Evolutionary conservation across 202 grass and related monocot species (phyloP).

Genomic region (Panicum virgatum): DNA sequence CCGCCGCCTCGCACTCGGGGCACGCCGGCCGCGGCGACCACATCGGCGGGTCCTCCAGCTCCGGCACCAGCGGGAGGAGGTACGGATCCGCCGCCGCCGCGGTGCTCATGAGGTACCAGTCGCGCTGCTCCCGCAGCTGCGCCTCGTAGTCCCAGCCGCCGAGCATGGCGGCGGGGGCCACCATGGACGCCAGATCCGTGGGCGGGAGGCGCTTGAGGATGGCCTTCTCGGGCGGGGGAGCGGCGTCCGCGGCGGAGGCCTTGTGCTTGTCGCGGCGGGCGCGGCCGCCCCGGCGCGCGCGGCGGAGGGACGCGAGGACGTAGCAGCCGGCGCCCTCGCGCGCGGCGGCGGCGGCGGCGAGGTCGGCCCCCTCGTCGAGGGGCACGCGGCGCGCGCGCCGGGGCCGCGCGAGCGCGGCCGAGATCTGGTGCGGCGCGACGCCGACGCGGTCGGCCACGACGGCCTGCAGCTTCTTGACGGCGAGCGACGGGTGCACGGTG

Average conservation of each 20-base stretch:
- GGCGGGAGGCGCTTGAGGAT: conserved; percentile 61
- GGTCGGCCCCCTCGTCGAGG: conserved; percentile 59
- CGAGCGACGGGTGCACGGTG: conserved; percentile 47
- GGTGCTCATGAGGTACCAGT: conserved; percentile 49
- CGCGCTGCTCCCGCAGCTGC: conserved; percentile 55
- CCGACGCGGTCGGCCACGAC: conserved; percentile 58
- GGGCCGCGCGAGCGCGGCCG: conserved; percentile 44
- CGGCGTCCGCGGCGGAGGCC: background rate
- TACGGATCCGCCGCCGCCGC: conserved; percentile 33
- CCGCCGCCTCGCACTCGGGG: conserved; percentile 67
- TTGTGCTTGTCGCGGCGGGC: conserved; percentile 35
- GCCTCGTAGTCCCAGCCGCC: conserved; percentile 56
- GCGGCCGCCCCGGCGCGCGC: conserved; percentile 43
- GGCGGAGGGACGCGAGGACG: conserved; percentile 57
- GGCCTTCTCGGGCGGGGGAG: conserved; percentile 43
- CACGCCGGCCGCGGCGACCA: conserved; percentile 42
- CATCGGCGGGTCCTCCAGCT: conserved; percentile 28
- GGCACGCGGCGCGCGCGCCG: conserved; percentile 39
- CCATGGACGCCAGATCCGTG: conserved; percentile 54
- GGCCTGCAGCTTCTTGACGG: conserved; percentile 51
- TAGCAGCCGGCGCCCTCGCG: conserved; percentile 60
- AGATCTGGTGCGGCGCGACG: conserved; percentile 60
- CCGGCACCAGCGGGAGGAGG: conserved; percentile 2
- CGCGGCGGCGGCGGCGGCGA: conserved; percentile 51
- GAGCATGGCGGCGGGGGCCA: background rate